These are phyloP conservation scores for Vachellia pachyceras DNA, from an alignment of 306 rosid genomes.

Conservation along the genomic window DNA sequence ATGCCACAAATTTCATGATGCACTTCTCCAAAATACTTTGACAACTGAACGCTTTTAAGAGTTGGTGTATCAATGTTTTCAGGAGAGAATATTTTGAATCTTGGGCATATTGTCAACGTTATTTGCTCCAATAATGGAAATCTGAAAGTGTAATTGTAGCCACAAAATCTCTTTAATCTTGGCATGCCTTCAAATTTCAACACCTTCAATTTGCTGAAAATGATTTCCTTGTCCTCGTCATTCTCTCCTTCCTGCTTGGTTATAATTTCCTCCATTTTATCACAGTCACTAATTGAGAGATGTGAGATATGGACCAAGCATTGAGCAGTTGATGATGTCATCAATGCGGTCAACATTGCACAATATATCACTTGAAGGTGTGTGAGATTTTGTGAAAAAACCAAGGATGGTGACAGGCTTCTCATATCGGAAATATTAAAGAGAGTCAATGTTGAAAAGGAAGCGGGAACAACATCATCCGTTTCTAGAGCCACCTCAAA, in stretches of 20 bases:
- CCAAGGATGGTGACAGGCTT: background rate
- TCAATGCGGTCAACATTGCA: background rate
- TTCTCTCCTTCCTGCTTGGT: background rate
- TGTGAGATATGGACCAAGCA: background rate
- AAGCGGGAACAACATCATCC: background rate
- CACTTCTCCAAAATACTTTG: fast-evolving
- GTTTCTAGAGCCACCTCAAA: background rate
- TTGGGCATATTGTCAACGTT: background rate
- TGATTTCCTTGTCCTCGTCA: background rate
- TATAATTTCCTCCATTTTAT: background rate
- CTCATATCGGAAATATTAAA: fast-evolving
- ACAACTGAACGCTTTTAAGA: background rate
- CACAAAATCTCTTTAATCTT: background rate
- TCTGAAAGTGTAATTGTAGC: background rate
- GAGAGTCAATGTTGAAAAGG: background rate
- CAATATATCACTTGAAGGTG: fast-evolving
- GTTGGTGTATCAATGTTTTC: background rate
- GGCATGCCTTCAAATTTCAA: fast-evolving
- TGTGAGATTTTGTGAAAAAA: background rate
- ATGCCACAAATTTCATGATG: background rate
- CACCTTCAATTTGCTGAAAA: background rate
- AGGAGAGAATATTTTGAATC: background rate
- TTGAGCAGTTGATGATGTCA: background rate
- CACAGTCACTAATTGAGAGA: fast-evolving
- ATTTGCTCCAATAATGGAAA: background rate